A percentile compares a stretch with the other conserved stretches of the same genome.
phyloP scores from a whole-genome alignment of 73 alveolate species.

The Diophrys sp. region DNA sequence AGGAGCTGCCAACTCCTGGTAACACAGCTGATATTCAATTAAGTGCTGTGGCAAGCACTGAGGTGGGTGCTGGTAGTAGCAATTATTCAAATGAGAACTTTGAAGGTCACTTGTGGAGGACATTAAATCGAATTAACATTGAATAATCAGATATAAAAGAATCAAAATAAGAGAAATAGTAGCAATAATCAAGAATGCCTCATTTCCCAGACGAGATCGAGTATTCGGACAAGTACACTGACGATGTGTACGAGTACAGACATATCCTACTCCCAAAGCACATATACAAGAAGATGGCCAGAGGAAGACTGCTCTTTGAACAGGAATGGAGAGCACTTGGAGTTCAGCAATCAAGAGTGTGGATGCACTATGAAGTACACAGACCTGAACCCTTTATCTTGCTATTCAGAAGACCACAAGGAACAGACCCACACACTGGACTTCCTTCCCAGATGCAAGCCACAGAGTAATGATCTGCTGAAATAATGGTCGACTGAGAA shows the following conservation, averaged over 20 bases:
- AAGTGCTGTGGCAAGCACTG: too few relatives aligned
- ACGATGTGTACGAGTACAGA: slow-evolving; percentile 85
- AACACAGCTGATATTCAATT: too few relatives aligned
- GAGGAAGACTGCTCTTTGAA: slow-evolving; percentile 75
- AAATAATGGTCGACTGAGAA: neutral
- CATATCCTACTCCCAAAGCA: slow-evolving; percentile 81
- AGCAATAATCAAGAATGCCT: slow-evolving; percentile 71
- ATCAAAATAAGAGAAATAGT: neutral
- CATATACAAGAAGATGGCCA: slow-evolving; percentile 36
- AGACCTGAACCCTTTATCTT: slow-evolving; percentile 83
- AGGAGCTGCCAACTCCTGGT: too few relatives aligned
- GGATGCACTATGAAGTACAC: slow-evolving; percentile 85
- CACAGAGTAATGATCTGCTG: neutral
- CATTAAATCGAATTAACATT: too few relatives aligned
- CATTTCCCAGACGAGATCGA: slow-evolving; percentile 92
- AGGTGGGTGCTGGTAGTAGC: too few relatives aligned
- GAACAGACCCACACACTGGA: slow-evolving; percentile 78
- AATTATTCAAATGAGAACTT: too few relatives aligned
- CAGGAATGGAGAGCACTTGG: slow-evolving; percentile 96
- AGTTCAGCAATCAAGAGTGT: slow-evolving; percentile 90
- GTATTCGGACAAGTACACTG: slow-evolving; percentile 86
- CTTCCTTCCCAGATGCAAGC: slow-evolving; percentile 41
- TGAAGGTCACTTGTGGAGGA: too few relatives aligned
- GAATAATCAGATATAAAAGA: neutral
- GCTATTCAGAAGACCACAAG: slow-evolving; percentile 82